Base-by-base conservation (phyloP, 164 flowering plant genomes). In the Sedum album region DNA sequence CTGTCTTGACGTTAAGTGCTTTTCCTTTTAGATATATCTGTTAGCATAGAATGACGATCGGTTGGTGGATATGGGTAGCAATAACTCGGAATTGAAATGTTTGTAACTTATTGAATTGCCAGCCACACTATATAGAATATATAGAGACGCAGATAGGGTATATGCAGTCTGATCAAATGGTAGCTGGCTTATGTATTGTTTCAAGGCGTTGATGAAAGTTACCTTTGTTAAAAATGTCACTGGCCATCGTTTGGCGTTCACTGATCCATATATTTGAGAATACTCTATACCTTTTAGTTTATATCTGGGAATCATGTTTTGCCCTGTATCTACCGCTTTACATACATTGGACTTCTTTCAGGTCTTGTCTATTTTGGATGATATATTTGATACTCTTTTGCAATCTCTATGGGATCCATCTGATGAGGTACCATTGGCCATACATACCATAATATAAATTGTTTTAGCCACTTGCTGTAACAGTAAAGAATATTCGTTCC, bases 371-470 rank as follows among this genome's bases (percentile, higher is more conserved):
- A 81, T 75, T 78, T 82, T 95, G 71, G 80, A 83, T 79, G 95
- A 87, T 72, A 84, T 90, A 70, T 86, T 92, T 80, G 96, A 88
- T 69, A 83, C 88, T 15, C 96, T 95, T 57, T 76, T 92, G 69
- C 80, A 77, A 75, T 87, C 85, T 35, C 78, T 95, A 15, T 92
- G 97, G 44, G 99, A 95, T 86, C 82, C 95, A 41, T 86, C 97
- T 66, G 96, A 95, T 72, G 85, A 88, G 91, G 97, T 95, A 84
- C 74, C 68, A 72, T 46, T 10, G 10, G 61, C 14, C 53, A 36
- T 18, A 15, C 17, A n/a, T 6, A 31, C 33, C 31, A 21, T 4
- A 31, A 6, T 20, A 36, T 36, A 35, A 30, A 36, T 38, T 35
- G 4, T n/a, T n/a, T n/a, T n/a, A 4, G 31, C 62, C 26, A 28